Conservation (phyloP, 163 green algal species). For the Picocystis sp. region DNA sequence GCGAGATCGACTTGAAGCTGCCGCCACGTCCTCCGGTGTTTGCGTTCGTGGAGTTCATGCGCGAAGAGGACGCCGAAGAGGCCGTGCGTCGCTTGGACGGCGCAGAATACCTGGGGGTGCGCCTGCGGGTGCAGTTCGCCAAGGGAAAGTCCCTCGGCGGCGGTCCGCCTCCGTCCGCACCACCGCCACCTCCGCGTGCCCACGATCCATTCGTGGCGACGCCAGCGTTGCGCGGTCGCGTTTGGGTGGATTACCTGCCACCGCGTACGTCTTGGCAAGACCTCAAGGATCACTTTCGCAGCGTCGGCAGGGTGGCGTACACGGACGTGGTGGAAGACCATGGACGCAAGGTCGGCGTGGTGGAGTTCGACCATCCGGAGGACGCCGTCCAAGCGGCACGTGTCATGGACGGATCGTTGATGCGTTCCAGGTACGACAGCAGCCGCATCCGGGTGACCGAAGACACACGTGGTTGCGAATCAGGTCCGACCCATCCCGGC, state of each 20-base stretch:
- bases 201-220: too few species aligned
- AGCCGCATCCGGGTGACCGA: too few species aligned
- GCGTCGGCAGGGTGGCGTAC: constrained; percentile 3
- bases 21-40: constrained; percentile 50
- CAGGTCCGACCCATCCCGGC: too few species aligned
- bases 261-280: constrained; percentile 6
- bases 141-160: too few species aligned
- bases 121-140: constrained; percentile 37
- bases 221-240: too few species aligned
- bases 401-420: too few species aligned
- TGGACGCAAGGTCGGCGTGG: background rate
- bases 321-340: constrained; percentile 3
- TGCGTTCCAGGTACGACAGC: too few species aligned
- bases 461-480: too few species aligned
- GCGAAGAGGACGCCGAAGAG: constrained; percentile 67
- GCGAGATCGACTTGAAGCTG: too few species aligned
- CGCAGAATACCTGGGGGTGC: constrained; percentile 63
- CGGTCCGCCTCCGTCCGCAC: too few species aligned
- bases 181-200: too few species aligned
- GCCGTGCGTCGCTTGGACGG: constrained; percentile 64
- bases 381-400: constrained; percentile 1
- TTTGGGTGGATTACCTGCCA: constrained; percentile 2
- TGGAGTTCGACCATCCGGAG: constrained; percentile 5
- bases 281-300: constrained; percentile 10
- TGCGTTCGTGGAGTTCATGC: constrained; percentile 78